Evolutionary conservation across 1,284 basidiomycete species (phyloP).

Genomic region (Cutaneotrichosporon cutaneum): DNA sequence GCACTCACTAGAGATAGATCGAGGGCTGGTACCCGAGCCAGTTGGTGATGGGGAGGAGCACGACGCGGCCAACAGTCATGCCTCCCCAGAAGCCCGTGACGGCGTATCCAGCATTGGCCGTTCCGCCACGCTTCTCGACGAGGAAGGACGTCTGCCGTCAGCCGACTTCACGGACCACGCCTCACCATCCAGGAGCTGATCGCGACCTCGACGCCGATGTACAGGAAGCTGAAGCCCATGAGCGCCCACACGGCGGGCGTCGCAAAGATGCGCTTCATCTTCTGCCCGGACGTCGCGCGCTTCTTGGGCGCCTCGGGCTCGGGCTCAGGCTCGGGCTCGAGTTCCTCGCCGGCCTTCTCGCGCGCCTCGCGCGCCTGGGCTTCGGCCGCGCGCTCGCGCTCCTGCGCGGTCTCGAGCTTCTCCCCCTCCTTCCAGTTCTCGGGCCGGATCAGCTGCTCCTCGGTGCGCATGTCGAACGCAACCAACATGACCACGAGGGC

Average conservation of each 20-base stretch:
- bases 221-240: conserved; percentile 20
- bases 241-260: conserved; percentile 16
- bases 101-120: conserved; percentile 23
- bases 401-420: neutral
- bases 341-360: neutral
- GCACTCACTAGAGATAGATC: conserved; percentile 30
- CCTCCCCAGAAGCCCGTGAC: conserved; percentile 30
- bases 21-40: conserved; percentile 28
- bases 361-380: neutral
- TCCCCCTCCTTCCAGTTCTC: neutral
- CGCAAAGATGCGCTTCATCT: conserved; percentile 23
- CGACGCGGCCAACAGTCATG: conserved; percentile 27
- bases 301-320: neutral
- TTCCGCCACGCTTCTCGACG: conserved; percentile 23
- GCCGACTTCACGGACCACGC: neutral
- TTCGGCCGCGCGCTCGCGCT: neutral
- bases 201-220: conserved; percentile 24
- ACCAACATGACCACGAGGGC: conserved; percentile 14
- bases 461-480: conserved; percentile 22
- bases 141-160: conserved; percentile 24
- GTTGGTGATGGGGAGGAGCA: conserved; percentile 30
- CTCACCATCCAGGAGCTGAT: conserved; percentile 16
- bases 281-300: conserved; percentile 8
- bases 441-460: conserved; percentile 22
- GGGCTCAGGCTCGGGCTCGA: neutral